Evolutionary conservation across 2,329 filamentous ascomycete species (phyloP), one percentile per base, ranked within the genome.

Genomic region (Cladosporium sp.): DNA sequence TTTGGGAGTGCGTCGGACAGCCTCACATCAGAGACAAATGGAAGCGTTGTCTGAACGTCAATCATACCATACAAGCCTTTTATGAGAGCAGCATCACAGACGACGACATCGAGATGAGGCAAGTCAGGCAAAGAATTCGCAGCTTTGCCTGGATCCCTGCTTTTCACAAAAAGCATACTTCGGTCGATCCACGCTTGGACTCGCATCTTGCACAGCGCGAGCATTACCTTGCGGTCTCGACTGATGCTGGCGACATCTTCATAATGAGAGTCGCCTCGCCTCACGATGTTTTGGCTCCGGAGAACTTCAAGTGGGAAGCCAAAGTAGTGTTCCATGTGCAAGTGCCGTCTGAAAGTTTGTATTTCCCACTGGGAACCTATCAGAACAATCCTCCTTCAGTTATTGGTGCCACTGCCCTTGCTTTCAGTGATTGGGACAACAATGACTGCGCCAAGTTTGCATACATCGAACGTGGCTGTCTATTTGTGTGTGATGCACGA

Each of bases 11-110:
- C 2, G 74, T 80, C 36, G 82, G 82, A 14, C 77, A 76, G 21
- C 76, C 75, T 1, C 72, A 76, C 15, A 78, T 78, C 11, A 74
- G 78, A 51, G 74, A 76, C 1, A 81, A 79, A 68, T 88, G 87
- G 86, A 76, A 76, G 47, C 80, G 86, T 36, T 80, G 80, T 3
- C 70, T 82, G 6, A 76, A 88, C n/a, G 72, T 88, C 44, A 88
- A 88, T 67, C 73, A 81, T 63, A 73, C 76, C 4, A 71, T 87
- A 51, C 74, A 76, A 18, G 66, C 74, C 0, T 79, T 82, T 70
- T 78, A 84, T 76, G 51, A 68, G 61, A 55, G 38, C 8, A 51
- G 32, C 12, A 11, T 73, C 72, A 24, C 24, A 26, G 10, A 34
- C 3, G 71, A 80, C 73, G 71, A 80, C 73, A 57, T 62, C 15